Evolutionary conservation across 1,139 yeast species (phyloP), one percentile per base, ranked within the genome.

Genomic region (Yamadazyma triangularis): DNA sequence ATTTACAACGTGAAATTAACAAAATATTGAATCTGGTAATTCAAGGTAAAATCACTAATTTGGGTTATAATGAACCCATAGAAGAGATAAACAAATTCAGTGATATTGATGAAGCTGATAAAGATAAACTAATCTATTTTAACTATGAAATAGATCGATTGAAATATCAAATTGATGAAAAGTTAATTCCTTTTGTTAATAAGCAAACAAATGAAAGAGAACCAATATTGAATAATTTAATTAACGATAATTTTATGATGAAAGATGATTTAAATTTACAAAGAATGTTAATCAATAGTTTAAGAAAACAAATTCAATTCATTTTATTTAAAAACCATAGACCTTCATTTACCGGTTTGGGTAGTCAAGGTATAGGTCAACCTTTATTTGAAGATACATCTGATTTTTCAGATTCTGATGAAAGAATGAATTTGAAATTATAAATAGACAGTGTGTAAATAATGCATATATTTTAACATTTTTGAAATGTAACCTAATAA

Each of bases 251-350:
- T 36, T 57, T 61, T 25, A 58, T 64, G 46, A 56, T 73, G 57
- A 59, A 67, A 34, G 79, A 73, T 30, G 79, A 73, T 36, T 40
- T 73, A 43, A 69, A 61, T 38, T 47, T 61, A 29, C 79, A 73
- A 36, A 44, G 77, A 29, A 52, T 67, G 39, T 53, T 67, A 30
- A 53, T 74, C 25, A 66, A 63, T 42, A 67, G 73, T 35, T 45
- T 73, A 22, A 49, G 78, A 25, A 75, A 73, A 39, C 79, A 73
- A 40, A 50, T 73, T 19, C 79, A 73, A 36, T 73, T 67, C 39
- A 51, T 73, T 39, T 39, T 71, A 33, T 62, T 71, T 39, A 59
- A 68, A 13, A 57, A 73, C 20, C 47, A 42, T 23, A 29, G 47
- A n/a, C 47, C 51, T 58, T 22, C 46, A 19, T 42, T 41, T 29